These are phyloP conservation scores for Lichtheimia hyalospora DNA, from an alignment of 371 early-diverging fungal species.

Conservation along the genomic window DNA sequence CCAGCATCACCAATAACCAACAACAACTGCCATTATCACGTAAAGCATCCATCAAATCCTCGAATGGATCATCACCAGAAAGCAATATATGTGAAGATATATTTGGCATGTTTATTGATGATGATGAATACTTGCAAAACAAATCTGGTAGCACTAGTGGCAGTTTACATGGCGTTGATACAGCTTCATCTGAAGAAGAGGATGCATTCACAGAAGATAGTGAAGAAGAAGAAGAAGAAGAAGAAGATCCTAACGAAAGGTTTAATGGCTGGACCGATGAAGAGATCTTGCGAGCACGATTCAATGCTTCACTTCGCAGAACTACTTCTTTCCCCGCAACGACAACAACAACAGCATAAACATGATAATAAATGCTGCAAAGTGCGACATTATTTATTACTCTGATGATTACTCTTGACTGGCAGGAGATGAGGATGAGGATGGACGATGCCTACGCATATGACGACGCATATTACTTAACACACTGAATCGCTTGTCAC, in stretches of 20 bases:
- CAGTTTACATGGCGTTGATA: not conserved
- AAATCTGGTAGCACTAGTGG: not conserved
- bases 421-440: not conserved
- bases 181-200: slow-evolving; percentile 8
- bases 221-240: slow-evolving; percentile 15
- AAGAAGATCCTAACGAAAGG: slow-evolving; percentile 15
- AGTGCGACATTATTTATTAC: not conserved
- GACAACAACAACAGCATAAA: not conserved
- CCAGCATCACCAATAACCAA: not conserved
- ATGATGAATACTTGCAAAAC: slow-evolving; percentile 13
- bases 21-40: not conserved
- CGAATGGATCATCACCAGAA: slow-evolving; percentile 15
- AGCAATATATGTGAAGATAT: slow-evolving; percentile 36
- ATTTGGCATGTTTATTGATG: slow-evolving; percentile 46
- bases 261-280: slow-evolving; percentile 52
- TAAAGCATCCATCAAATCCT: slow-evolving; percentile 12
- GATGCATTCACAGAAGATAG: slow-evolving; percentile 22
- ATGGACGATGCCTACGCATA: slow-evolving; percentile 30
- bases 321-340: not conserved
- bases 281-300: slow-evolving; percentile 35
- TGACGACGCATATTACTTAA: slow-evolving; percentile 75
- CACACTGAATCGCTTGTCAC: slow-evolving; percentile 68
- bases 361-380: not conserved
- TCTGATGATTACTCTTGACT: not conserved
- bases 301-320: slow-evolving; percentile 1